Base-by-base conservation (phyloP, 306 rosid species). In the Rubus idaeus region DNA sequence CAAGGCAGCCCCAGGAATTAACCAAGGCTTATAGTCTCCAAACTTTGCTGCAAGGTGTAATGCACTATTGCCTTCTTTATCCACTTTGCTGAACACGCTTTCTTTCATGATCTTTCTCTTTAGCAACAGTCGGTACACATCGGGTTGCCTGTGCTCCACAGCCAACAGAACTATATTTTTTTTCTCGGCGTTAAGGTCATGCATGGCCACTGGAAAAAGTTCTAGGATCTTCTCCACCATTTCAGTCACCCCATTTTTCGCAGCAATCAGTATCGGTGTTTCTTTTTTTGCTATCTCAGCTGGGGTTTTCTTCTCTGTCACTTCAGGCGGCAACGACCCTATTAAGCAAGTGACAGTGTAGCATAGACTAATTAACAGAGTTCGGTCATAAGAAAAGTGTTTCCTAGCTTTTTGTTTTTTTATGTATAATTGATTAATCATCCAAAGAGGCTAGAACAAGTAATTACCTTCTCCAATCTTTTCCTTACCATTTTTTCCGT, bases 111-210 rank as follows among this genome's bases (percentile, higher is more conserved):
- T 26, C 0, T 71, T 68, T 16, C 23, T 71, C 13, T 47, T 14
- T 2, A 62, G 74, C 52, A 91, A 68, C 14, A 82, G 57, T 53
- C 23, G 18, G 68, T 83, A 89, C 12, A 91, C 81, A n/a, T 84
- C 79, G 18, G 85, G 83, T 40, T 89, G 97, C 66, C 91, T 81
- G 60, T 86, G 72, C 84, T 89, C 96, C 55, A 83, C 89, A 0
- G 96, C 91, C 82, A 91, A 42, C 13, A 86, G 44, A 14, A 89
- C 96, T 16, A 84, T 56, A 66, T 91, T 91, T 85, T 91, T 91
- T 56, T 75, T 80, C 26, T 23, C 26, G 0, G 26, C 26, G 26
- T 60, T 11, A 26, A 23, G 39, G 65, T 58, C 64, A 10, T 58
- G 64, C 3, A 58, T 58, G 64, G 64, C 96, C 53, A 83, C 80